Conservation (phyloP, 2,329 filamentous ascomycete genomes). For the Xylariaceae sp. region DNA sequence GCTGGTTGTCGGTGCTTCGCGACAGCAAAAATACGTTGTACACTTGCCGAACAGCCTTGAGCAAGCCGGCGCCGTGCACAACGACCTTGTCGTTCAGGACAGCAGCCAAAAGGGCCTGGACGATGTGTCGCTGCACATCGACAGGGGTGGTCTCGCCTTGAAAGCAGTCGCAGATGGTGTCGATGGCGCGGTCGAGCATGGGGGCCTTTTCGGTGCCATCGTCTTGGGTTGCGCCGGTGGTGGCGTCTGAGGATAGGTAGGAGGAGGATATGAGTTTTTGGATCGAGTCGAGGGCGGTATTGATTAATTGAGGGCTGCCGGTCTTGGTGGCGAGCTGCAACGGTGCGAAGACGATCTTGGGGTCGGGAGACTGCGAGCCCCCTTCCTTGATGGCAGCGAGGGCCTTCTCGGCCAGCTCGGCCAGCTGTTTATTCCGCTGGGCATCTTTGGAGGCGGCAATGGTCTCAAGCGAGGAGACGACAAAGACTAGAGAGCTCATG, state of each 20-base stretch:
- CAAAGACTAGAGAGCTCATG: conserved; percentile 93
- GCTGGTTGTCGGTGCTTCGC: conserved; percentile 90
- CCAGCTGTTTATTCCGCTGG: conserved; percentile 78
- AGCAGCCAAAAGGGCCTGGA: conserved; percentile 92
- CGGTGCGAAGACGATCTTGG: conserved; percentile 88
- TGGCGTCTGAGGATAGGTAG: conserved; percentile 79
- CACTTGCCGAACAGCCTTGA: conserved; percentile 95
- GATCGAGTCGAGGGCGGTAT: conserved; percentile 92
- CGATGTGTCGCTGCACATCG: conserved; percentile 95
- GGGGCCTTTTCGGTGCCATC: conserved; percentile 56
- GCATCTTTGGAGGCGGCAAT: conserved; percentile 92
- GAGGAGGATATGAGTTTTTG: conserved; percentile 99
- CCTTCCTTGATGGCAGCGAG: conserved; percentile 82
- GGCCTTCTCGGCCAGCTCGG: conserved; percentile 77
- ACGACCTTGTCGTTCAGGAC: conserved; percentile 99
- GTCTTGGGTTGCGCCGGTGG: conserved; percentile 42
- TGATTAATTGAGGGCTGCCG: conserved; percentile 79
- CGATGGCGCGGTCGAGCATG: conserved; percentile 94
- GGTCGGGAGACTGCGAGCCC: conserved; percentile 74
- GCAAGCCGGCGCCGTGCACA: conserved; percentile 89
- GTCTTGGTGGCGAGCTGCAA: conserved; percentile 87
- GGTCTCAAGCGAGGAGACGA: conserved; percentile 87
- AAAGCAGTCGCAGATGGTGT: conserved; percentile 99
- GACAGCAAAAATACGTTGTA: conserved; percentile 99
- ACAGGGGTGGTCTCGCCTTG: conserved; percentile 90